Evolutionary conservation across 805 yeast genomes (phyloP).

Genomic region (Lachancea nothofagi): DNA sequence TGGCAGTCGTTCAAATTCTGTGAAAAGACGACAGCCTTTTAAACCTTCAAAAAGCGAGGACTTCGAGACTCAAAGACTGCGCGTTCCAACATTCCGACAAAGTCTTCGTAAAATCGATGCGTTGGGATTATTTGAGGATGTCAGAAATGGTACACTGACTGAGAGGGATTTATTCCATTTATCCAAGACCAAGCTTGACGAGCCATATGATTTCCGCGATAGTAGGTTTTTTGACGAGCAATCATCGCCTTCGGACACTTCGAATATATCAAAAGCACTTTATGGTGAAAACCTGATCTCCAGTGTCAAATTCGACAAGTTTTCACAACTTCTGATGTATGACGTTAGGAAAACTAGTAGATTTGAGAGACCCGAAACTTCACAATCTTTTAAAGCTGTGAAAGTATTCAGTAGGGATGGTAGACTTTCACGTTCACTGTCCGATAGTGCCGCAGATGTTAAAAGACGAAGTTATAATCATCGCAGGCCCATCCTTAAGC

Average conservation of each 20-base stretch:
- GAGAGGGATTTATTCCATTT: conserved; percentile 13
- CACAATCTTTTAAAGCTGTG: not conserved
- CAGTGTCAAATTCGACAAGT: conserved; percentile 26
- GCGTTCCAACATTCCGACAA: conserved; percentile 41
- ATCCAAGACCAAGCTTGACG: conserved; percentile 9
- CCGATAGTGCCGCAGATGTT: not conserved
- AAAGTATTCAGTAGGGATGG: not conserved
- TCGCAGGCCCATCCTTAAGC: conserved; percentile 36
- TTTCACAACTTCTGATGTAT: conserved; percentile 27
- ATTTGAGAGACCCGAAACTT: not conserved
- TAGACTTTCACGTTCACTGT: not conserved
- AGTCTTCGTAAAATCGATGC: conserved; percentile 12
- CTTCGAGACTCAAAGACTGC: conserved; percentile 5
- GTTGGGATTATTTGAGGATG: conserved; percentile 16
- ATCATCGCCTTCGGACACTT: not conserved
- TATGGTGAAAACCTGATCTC: not conserved
- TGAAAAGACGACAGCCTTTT: conserved; percentile 1
- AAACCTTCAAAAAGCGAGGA: conserved; percentile 3
- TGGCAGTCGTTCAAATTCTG: conserved; percentile 1
- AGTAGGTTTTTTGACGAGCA: conserved; percentile 18
- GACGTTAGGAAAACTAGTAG: conserved; percentile 19
- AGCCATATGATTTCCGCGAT: conserved; percentile 13
- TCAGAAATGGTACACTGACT: conserved; percentile 17
- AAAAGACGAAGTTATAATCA: not conserved
- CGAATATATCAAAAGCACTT: not conserved